Evolutionary conservation across 2,329 filamentous ascomycete genomes (phyloP).

Genomic region (Colletotrichum caudatum): DNA sequence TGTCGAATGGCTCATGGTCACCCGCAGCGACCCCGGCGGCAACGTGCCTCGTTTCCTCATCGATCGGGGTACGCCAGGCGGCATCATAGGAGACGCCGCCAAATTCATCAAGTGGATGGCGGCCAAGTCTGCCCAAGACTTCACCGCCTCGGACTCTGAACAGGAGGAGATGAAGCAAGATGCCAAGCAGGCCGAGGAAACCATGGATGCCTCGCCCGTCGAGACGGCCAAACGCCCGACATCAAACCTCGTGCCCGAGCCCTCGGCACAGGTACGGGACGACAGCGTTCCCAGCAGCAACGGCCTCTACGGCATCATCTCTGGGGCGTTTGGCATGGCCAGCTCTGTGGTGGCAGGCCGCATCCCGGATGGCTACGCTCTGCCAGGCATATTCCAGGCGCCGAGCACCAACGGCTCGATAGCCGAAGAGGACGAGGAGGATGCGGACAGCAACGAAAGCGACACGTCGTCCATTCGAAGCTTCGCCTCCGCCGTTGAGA

Average conservation of each 20-base stretch:
- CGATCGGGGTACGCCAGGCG: conserved; percentile 86
- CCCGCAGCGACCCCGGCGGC: conserved; percentile 87
- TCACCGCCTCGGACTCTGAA: conserved; percentile 45
- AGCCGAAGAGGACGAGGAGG: conserved; percentile 48
- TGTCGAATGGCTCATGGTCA: conserved; percentile 94
- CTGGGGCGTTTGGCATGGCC: conserved; percentile 64
- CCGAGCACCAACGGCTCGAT: conserved; percentile 48
- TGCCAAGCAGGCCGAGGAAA: conserved; percentile 48
- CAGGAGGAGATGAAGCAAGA: conserved; percentile 43
- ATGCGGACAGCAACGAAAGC: conserved; percentile 50
- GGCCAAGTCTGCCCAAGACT: conserved; percentile 54
- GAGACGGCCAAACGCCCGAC: conserved; percentile 50
- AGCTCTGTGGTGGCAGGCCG: conserved; percentile 59
- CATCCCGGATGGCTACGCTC: conserved; percentile 48
- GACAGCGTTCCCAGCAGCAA: conserved; percentile 54
- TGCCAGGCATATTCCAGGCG: conserved; percentile 47
- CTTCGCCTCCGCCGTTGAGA: conserved; percentile 63
- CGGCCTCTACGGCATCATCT: conserved; percentile 68
- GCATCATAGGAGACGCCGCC: conserved; percentile 81
- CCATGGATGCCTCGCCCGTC: conserved; percentile 46
- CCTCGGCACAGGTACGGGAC: conserved; percentile 44
- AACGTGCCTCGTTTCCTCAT: conserved; percentile 91
- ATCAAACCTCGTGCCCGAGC: conserved; percentile 46
- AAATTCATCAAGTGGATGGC: conserved; percentile 84
- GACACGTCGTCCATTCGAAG: conserved; percentile 61